Conservation (phyloP, 352 stramenopile species). For the Halophytophthora batemanensis region DNA sequence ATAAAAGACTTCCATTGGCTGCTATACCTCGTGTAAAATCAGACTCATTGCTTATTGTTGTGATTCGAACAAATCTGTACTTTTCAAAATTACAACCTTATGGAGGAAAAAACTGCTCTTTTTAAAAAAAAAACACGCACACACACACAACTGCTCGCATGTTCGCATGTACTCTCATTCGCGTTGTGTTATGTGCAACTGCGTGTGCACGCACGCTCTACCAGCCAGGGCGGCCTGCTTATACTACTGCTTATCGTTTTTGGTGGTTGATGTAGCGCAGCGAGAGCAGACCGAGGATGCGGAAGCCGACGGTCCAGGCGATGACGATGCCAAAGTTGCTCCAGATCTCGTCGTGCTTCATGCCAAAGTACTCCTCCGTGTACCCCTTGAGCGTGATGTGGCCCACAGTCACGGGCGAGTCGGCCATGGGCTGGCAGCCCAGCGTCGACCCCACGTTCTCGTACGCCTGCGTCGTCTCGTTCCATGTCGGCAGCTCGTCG, state of each 20-base stretch:
- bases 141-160: too few relatives aligned
- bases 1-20: too few relatives aligned
- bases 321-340: slow-evolving; percentile 22
- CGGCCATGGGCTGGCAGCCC: slow-evolving; percentile 19
- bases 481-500: slow-evolving; percentile 12
- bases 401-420: slow-evolving; percentile 18
- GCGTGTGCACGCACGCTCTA: too few relatives aligned
- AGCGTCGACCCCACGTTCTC: slow-evolving; percentile 20
- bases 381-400: slow-evolving; percentile 28
- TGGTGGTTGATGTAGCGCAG: slow-evolving; percentile 44
- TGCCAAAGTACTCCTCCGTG: slow-evolving; percentile 24
- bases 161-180: too few relatives aligned
- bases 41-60: too few relatives aligned
- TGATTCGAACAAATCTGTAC: too few relatives aligned
- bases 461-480: slow-evolving; percentile 15
- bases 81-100: too few relatives aligned
- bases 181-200: too few relatives aligned
- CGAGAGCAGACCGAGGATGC: slow-evolving; percentile 26
- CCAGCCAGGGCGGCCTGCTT: neutral
- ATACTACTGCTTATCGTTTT: slow-evolving; percentile 27
- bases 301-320: slow-evolving; percentile 29
- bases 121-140: too few relatives aligned
- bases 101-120: too few relatives aligned
- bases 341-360: slow-evolving; percentile 15
- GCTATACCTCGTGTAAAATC: too few relatives aligned